Conservation (phyloP, 306 rosid genomes). For the Ormosia semicastrata region DNA sequence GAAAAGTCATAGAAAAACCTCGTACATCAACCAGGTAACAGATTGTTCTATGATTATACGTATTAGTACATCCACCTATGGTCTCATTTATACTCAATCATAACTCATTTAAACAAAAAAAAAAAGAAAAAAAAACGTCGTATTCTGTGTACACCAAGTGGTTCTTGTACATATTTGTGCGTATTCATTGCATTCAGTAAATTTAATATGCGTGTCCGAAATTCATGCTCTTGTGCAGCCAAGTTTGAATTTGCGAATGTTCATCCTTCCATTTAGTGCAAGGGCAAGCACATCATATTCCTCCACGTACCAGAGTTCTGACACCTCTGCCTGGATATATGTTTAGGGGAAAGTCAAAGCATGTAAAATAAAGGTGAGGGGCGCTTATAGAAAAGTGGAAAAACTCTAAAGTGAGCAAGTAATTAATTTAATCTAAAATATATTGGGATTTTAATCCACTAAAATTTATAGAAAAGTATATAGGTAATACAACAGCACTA, state of each 20-base stretch:
- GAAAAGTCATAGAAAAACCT: neutral
- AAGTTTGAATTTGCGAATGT: constrained; percentile 59
- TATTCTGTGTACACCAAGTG: neutral
- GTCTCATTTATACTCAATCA: neutral
- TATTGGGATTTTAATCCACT: too few species aligned
- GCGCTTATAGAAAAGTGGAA: neutral
- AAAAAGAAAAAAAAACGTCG: neutral
- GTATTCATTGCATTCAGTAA: neutral
- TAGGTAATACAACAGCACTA: too few species aligned
- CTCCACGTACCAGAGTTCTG: constrained; percentile 97
- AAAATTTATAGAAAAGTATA: too few species aligned
- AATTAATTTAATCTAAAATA: too few species aligned
- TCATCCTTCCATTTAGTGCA: constrained; percentile 88
- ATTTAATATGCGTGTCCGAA: neutral
- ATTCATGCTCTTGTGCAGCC: constrained; percentile 60
- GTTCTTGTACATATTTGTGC: neutral
- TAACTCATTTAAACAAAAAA: neutral
- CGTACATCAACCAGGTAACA: neutral
- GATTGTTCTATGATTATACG: neutral
- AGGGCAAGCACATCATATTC: constrained; percentile 91
- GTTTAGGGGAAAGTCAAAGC: constrained; percentile 11
- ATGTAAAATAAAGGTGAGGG: neutral
- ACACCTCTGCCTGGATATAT: constrained; percentile 64
- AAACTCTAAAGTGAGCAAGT: too few species aligned
- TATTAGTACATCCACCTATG: neutral